Conservation (phyloP, 176 grass and related monocot species). For the Carex scoparia region DNA sequence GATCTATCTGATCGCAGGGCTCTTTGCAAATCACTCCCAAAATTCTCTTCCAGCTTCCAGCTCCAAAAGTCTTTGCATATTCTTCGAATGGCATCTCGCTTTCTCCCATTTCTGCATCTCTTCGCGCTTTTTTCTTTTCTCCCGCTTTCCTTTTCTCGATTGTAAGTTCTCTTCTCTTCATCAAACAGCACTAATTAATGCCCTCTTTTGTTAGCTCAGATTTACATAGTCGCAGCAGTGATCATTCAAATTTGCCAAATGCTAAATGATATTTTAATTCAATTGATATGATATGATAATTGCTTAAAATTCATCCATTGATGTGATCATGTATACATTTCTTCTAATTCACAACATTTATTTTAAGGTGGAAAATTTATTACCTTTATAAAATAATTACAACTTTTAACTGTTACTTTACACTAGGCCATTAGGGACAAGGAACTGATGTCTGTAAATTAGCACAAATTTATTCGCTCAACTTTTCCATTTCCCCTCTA, state of each 20-base stretch:
- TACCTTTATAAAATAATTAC: background rate
- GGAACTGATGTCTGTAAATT: background rate
- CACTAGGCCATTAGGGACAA: background rate
- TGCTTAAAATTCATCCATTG: background rate
- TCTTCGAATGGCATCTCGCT: background rate
- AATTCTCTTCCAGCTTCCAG: background rate
- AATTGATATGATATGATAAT: background rate
- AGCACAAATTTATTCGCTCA: background rate
- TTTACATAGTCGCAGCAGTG: background rate
- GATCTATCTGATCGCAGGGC: background rate
- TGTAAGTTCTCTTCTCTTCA: background rate
- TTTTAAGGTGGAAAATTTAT: background rate
- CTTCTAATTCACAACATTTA: background rate
- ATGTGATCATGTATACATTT: background rate
- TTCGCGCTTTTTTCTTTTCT: slow-evolving; percentile 8
- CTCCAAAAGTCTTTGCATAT: background rate
- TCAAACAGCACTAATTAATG: background rate
- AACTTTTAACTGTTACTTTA: background rate
- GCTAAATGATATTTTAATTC: background rate
- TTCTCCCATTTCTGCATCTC: slow-evolving; percentile 3
- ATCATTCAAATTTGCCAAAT: background rate
- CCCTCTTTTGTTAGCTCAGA: background rate
- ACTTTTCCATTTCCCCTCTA: background rate
- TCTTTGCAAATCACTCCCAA: background rate
- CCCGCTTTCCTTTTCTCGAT: slow-evolving; percentile 1